Base-by-base conservation (phyloP, 768 basidiomycete species). In the Thelephora aurantiotincta region DNA sequence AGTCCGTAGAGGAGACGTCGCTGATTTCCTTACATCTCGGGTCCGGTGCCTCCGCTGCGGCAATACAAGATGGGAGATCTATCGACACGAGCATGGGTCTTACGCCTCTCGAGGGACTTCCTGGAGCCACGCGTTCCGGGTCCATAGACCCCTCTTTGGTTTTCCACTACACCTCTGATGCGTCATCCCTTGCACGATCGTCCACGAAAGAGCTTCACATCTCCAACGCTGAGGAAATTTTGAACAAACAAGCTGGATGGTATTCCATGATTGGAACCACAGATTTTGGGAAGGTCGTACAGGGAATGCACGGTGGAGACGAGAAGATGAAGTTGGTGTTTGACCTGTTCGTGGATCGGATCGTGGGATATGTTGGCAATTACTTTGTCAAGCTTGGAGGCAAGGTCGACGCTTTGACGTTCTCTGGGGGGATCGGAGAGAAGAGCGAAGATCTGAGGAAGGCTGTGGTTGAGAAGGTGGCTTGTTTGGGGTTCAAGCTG, bases 11-110 rank as follows among this genome's bases (percentile, higher is more conserved):
- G 26, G 26, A 30, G 26, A 30, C 26, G 26, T 30, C 82, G 59
- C 70, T 93, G 45, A 88, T 94, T 49, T 70, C 88, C 13, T 69
- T 89, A 26, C 92, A 94, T 61, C 75, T 94, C 48, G 91, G 91
- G 4, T 87, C 86, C n/a, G 92, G 92, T 12, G 91, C 90, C 0
- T 88, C 82, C 12, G 77, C 73, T 12, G 91, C 88, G 60, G 78
- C 78, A 14, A 81, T 94, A 60, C 69, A 71, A 44, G 58, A 68
- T 35, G 92, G 92, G 18, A 65, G 72, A 50, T 87, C 84, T 18
- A 69, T 82, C 52, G 88, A 94, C 62, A 93, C 89, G 1, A 81
- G 77, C 34, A 96, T 96, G 92, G 91, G 90, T 2, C 73, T 96
- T 34, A 92, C 92, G 1, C 91, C 90, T 3, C 63, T 91, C n/a